Percentiles rank a stretch among this genome's conserved stretches.
Evolutionary conservation across 1,284 basidiomycete genomes (phyloP).

Genomic region (Malassezia dermatis): DNA sequence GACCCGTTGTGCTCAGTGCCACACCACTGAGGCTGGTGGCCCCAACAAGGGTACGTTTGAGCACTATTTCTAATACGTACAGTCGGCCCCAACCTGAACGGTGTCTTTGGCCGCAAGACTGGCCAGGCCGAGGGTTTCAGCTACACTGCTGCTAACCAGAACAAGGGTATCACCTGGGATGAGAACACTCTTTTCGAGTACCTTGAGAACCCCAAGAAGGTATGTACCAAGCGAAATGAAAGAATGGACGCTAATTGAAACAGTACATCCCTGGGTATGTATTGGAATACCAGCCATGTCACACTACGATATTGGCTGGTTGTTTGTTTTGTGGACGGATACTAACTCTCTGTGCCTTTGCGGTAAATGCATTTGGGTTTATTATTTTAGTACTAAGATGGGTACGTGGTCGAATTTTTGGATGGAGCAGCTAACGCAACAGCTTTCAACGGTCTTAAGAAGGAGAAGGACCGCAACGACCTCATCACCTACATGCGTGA

Average conservation of each 20-base stretch:
- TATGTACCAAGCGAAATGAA: neutral
- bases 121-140: constrained; percentile 77
- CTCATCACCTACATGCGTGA: constrained; percentile 36
- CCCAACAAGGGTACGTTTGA: constrained; percentile 57
- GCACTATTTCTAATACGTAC: constrained; percentile 23
- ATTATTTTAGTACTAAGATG: constrained; percentile 15
- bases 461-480: constrained; percentile 46
- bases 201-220: constrained; percentile 82
- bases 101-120: constrained; percentile 74
- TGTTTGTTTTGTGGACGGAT: neutral
- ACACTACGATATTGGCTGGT: neutral
- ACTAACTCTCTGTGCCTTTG: neutral
- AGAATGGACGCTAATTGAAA: neutral
- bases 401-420: constrained; percentile 3
- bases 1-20: constrained; percentile 95
- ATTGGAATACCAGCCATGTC: neutral
- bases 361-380: neutral
- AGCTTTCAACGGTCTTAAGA: constrained; percentile 40
- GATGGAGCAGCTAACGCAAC: neutral
- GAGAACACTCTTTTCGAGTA: constrained; percentile 85
- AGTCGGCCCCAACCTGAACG: constrained; percentile 90
- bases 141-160: constrained; percentile 91
- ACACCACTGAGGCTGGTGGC: constrained; percentile 74
- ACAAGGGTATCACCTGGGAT: constrained; percentile 78
- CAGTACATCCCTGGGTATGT: constrained; percentile 51